phyloP scores from a whole-genome alignment of 2,329 filamentous ascomycete genomes.

The Fusarium sp. region DNA sequence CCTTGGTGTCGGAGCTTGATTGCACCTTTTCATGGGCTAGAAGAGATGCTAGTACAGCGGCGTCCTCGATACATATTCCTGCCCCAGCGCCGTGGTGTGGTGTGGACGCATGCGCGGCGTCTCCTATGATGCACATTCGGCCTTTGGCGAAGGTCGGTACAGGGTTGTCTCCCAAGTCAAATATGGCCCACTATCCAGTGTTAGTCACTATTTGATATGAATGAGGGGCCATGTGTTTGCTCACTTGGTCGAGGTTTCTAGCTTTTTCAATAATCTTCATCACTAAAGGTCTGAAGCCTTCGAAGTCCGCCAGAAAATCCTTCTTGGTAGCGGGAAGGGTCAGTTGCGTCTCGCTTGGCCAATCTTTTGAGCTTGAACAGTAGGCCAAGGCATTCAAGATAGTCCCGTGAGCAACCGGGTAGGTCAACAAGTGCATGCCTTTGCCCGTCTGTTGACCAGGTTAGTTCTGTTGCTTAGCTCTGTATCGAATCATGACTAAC shows the following conservation, averaged over 20 bases:
- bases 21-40: neutral
- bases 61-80: neutral
- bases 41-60: slow-evolving; percentile 1
- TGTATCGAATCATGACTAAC: neutral
- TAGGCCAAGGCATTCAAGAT: neutral
- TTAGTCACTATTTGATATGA: neutral
- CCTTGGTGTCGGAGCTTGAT: neutral
- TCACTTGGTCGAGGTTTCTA: neutral
- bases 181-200: slow-evolving; percentile 3
- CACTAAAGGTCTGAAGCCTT: slow-evolving; percentile 1
- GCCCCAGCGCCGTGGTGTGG: slow-evolving; percentile 6
- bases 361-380: neutral
- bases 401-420: slow-evolving; percentile 1
- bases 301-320: neutral
- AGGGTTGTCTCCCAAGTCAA: slow-evolving; percentile 5
- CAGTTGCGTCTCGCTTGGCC: slow-evolving; percentile 6
- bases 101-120: slow-evolving; percentile 1
- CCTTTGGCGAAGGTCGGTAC: neutral
- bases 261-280: neutral
- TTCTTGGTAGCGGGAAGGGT: neutral
- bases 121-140: slow-evolving; percentile 1
- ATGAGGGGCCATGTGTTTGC: neutral
- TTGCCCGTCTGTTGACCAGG: neutral
- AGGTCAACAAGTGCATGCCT: neutral
- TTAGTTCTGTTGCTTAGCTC: neutral